phyloP scores from a whole-genome alignment of 805 yeast species.

The Candida anglica region DNA sequence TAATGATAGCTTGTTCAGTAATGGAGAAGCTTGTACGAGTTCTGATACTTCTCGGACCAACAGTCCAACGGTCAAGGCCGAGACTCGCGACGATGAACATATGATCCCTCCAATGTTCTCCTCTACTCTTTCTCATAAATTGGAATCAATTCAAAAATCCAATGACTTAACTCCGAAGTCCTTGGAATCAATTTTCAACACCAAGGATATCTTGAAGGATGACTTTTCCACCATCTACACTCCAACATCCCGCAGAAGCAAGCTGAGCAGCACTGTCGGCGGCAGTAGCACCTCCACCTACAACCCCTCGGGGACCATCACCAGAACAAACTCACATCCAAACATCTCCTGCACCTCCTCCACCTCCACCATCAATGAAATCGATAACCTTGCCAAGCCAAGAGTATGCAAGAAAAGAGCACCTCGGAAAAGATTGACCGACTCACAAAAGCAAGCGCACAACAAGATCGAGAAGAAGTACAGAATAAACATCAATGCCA shows the following conservation, averaged over 20 bases:
- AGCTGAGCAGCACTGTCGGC: too few species aligned
- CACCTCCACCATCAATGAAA: neutral
- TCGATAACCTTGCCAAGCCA: neutral
- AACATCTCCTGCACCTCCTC: neutral
- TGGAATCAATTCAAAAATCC: conserved; percentile 5
- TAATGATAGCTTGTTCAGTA: conserved; percentile 2
- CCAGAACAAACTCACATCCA: too few species aligned
- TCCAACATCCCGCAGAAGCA: neutral
- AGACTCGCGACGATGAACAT: neutral
- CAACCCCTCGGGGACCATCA: neutral
- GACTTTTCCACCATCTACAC: conserved; percentile 1
- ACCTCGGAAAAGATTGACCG: conserved; percentile 52
- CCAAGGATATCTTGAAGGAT: conserved; percentile 22
- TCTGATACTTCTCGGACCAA: neutral
- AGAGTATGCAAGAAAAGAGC: conserved; percentile 31
- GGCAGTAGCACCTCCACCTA: neutral
- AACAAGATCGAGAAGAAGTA: conserved; percentile 70
- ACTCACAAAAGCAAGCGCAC: conserved; percentile 65
- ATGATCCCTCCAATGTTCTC: neutral
- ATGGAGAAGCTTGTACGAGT: neutral
- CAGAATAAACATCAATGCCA: conserved; percentile 67
- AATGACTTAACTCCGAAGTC: conserved; percentile 18
- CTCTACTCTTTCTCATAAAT: conserved; percentile 1
- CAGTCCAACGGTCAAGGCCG: conserved; percentile 1
- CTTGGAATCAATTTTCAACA: conserved; percentile 24